Conservation (phyloP, 192 early-diverging fungal genomes). For the Geranomyces variabilis region DNA sequence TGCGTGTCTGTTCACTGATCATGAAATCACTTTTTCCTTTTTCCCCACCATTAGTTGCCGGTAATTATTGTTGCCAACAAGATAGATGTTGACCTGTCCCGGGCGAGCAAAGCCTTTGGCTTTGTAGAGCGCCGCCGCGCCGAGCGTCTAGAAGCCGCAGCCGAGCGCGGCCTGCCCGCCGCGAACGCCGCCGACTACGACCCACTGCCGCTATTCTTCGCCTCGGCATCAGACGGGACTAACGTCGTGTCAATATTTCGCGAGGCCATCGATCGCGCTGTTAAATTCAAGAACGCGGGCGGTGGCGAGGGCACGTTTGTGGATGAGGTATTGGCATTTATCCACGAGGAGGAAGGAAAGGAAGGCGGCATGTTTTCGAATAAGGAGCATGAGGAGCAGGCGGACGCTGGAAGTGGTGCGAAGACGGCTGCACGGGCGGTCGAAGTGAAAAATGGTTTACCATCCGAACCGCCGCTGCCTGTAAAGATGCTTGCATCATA, state of each 20-base stretch:
- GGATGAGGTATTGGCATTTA: constrained; percentile 54
- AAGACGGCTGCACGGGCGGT: too few species aligned
- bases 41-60: constrained; percentile 39
- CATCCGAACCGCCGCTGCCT: too few species aligned
- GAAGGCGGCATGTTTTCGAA: constrained; percentile 12
- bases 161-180: not conserved
- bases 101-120: constrained; percentile 54
- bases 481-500: too few species aligned
- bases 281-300: constrained; percentile 48
- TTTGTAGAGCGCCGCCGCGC: constrained; percentile 51
- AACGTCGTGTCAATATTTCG: constrained; percentile 63
- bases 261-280: constrained; percentile 51
- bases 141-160: constrained; percentile 20
- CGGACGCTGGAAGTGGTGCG: not conserved
- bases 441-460: too few species aligned
- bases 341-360: constrained; percentile 48
- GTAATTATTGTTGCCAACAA: constrained; percentile 66
- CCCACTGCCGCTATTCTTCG: constrained; percentile 45
- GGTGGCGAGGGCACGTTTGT: constrained; percentile 46
- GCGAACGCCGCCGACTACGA: not conserved
- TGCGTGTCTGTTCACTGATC: too few species aligned
- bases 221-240: constrained; percentile 57
- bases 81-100: constrained; percentile 59
- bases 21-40: too few species aligned
- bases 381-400: not conserved